Base-by-base conservation (phyloP, 2,329 filamentous ascomycete species). In the Curvularia hawaiiensis region DNA sequence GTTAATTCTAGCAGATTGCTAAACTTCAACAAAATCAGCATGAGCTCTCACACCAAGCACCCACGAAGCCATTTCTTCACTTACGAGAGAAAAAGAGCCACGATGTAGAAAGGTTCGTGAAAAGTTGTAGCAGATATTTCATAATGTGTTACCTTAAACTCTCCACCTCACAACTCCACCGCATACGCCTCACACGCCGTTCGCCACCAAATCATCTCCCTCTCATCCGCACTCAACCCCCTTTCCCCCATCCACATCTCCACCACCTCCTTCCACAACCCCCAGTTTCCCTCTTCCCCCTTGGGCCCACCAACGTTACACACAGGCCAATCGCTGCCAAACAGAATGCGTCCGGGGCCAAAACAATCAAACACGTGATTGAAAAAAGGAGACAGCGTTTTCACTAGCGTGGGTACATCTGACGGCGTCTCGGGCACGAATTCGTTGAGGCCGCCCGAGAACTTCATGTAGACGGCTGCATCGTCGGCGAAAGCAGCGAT, bases 251-350 rank as follows among this genome's bases (percentile, higher is more conserved):
- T 84, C 66, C 91, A 81, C 62, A 80, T 80, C 61, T 88, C 85
- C 18, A 96, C 89, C 1, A 95, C 80, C 20, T 80, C 81, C 62
- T 81, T 85, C 93, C 93, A 97, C 66, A 88, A 85, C 35, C 79
- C 78, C 92, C 92, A 97, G 31, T 90, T 87, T 16, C 62, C 66
- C 22, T 80, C 77, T 47, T 83, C 79, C 41, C 81, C 81, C 0
- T 76, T 77, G 0, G 83, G 83, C 2, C 84, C 84, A 0, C 85
- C 85, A 33, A 91, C 79, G 61, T 91, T 93, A 78, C 92, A 96
- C 0, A 97, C 89, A 2, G 94, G 93, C 94, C 94, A 98, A 76
- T 97, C 92, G 63, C 90, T 93, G 24, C 89, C 93, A 76, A 95
- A 97, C 88, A 98, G 92, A 72, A 95, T 83, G 62, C 91, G 83